phyloP scores from a whole-genome alignment of 2,329 filamentous ascomycete species.

The Aspergillus hortae region DNA sequence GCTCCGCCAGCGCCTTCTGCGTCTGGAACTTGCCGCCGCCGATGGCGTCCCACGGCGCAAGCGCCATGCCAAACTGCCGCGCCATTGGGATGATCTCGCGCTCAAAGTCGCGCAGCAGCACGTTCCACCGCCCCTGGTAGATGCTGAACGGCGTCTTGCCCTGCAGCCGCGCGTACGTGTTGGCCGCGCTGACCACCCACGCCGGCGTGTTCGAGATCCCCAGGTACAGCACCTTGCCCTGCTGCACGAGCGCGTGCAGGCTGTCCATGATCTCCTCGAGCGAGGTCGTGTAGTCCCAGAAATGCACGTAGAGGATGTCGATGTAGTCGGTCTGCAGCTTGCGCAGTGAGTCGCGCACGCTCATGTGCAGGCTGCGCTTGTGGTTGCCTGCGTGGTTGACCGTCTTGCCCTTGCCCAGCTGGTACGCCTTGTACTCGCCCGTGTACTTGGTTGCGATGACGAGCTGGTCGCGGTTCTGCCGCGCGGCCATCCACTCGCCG shows the following conservation, averaged over 20 bases:
- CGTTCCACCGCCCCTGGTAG: slow-evolving; percentile 40
- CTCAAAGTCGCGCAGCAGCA: slow-evolving; percentile 38
- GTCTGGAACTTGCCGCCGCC: slow-evolving; percentile 52
- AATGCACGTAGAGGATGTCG: slow-evolving; percentile 55
- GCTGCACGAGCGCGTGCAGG: slow-evolving; percentile 34
- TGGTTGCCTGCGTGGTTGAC: slow-evolving; percentile 46
- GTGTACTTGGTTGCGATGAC: slow-evolving; percentile 69
- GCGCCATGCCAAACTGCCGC: slow-evolving; percentile 40
- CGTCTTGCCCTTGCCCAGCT: slow-evolving; percentile 42
- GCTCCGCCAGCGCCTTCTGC: slow-evolving; percentile 46
- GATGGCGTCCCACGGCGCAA: slow-evolving; percentile 59
- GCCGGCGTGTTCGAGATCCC: slow-evolving; percentile 40
- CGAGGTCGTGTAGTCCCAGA: slow-evolving; percentile 46
- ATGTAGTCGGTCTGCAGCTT: slow-evolving; percentile 53
- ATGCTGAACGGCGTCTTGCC: slow-evolving; percentile 40
- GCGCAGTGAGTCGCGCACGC: slow-evolving; percentile 41
- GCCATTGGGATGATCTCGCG: slow-evolving; percentile 41
- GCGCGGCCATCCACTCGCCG: slow-evolving; percentile 65
- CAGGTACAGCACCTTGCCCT: slow-evolving; percentile 41
- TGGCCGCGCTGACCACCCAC: slow-evolving; percentile 39
- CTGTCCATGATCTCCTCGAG: slow-evolving; percentile 37
- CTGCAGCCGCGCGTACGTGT: slow-evolving; percentile 35
- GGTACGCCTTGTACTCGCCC: slow-evolving; percentile 40
- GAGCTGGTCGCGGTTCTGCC: slow-evolving; percentile 61
- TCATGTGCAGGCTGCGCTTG: slow-evolving; percentile 40